Conservation (phyloP, 2,329 filamentous ascomycete species). For the Penicillium sp. region DNA sequence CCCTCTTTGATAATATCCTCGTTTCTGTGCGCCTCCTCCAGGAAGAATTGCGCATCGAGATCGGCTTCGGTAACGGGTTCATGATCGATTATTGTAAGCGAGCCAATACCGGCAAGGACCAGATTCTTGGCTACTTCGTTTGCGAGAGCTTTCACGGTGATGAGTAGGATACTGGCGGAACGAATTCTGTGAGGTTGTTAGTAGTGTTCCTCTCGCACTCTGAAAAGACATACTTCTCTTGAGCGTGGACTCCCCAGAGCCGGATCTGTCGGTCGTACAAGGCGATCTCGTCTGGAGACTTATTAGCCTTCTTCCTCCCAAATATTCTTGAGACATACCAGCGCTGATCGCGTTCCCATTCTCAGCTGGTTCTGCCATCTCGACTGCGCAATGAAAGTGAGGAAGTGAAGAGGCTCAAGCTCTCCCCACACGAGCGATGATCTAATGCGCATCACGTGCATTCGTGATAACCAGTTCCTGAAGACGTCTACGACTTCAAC, state of each 20-base stretch:
- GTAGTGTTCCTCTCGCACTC: background rate
- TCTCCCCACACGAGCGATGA: constrained; percentile 21
- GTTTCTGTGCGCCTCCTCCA: constrained; percentile 60
- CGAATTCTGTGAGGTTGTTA: constrained; percentile 63
- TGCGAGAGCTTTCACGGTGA: constrained; percentile 81
- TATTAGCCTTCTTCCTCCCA: background rate
- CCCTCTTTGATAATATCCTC: constrained; percentile 52
- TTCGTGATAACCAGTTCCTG: constrained; percentile 3
- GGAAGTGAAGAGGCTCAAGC: constrained; percentile 10
- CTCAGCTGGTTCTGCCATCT: constrained; percentile 24
- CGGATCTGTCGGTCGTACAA: constrained; percentile 97
- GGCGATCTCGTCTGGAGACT: constrained; percentile 79
- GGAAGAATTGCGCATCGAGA: constrained; percentile 78
- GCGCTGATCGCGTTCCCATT: constrained; percentile 34
- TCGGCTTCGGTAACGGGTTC: constrained; percentile 73
- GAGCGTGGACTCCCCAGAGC: constrained; percentile 93
- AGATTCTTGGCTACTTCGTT: constrained; percentile 98
- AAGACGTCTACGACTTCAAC: background rate
- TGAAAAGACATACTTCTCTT: constrained; percentile 62
- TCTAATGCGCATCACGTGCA: constrained; percentile 26
- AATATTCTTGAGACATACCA: constrained; percentile 19
- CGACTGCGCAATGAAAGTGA: constrained; percentile 1
- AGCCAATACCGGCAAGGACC: constrained; percentile 86
- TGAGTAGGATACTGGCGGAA: constrained; percentile 81
- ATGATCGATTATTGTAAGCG: constrained; percentile 83